A percentile compares a stretch with the other conserved stretches of the same genome.
phyloP scores from a whole-genome alignment of 1,284 basidiomycete species.

The Cerrena zonata region DNA sequence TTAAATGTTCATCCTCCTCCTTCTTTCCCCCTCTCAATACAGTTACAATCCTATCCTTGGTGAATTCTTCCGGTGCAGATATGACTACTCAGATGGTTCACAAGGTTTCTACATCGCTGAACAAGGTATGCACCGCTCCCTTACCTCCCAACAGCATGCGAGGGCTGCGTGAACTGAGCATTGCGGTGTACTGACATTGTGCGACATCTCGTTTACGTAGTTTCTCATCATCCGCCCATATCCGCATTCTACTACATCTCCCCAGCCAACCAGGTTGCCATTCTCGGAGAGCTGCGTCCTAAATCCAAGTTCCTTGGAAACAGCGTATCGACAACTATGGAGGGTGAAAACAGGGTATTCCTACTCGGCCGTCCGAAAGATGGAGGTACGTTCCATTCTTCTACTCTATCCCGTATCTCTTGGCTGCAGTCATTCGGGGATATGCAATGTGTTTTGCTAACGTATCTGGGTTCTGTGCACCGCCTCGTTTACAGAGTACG shows the following conservation, averaged over 20 bases:
- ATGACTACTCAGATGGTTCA: constrained; percentile 87
- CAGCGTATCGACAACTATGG: constrained; percentile 91
- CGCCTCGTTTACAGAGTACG: constrained; percentile 51
- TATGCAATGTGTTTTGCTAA: background rate
- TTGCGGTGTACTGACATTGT: constrained; percentile 6
- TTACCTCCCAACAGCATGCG: background rate
- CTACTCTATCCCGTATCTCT: background rate
- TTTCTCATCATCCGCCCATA: constrained; percentile 91
- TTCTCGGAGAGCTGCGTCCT: constrained; percentile 91
- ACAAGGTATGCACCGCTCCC: constrained; percentile 56
- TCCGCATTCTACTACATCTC: constrained; percentile 97
- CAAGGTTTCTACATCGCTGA: constrained; percentile 96
- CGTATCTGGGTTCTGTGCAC: too few relatives aligned
- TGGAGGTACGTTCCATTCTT: constrained; percentile 54
- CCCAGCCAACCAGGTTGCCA: constrained; percentile 77
- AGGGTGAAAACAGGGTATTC: constrained; percentile 86
- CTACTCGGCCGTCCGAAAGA: constrained; percentile 79
- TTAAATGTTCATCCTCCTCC: background rate
- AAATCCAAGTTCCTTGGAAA: constrained; percentile 97
- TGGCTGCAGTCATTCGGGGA: background rate
- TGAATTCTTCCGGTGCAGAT: constrained; percentile 95
- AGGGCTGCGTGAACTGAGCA: too few relatives aligned
- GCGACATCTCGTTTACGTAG: constrained; percentile 43
- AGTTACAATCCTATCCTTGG: constrained; percentile 96
- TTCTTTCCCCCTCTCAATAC: too few relatives aligned